Evolutionary conservation across 768 basidiomycete genomes (phyloP), one percentile per base, ranked within the genome.

Genomic region (Termitomyces sp.): DNA sequence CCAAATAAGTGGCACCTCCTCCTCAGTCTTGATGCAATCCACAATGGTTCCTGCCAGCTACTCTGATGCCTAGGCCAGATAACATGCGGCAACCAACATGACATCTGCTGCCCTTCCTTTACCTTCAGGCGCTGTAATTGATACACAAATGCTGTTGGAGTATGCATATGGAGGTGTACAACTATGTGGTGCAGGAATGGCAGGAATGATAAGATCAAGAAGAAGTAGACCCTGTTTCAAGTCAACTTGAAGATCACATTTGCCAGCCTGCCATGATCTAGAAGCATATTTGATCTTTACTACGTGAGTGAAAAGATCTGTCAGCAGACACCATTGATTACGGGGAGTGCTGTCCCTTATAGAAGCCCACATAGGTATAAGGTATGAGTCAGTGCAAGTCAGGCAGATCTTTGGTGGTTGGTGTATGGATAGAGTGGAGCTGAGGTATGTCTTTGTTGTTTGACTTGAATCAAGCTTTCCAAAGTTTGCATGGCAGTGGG

Each of bases 61-160:
- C 50, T 60, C 65, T 45, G 69, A 65, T 46, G 62, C 65, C 51
- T 60, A 69, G 12, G 66, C 56, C 53, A 69, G 54, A 59, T 69
- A 69, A 52, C 67, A 69, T 18, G 56, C 47, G 4, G 55, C 62
- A 18, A 66, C 41, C 22, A 68, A 61, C 63, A 71, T 68, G 24
- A 69, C 60, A 60, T 69, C 70, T 5, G 55, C 61, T 29, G 63
- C 60, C 2, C 58, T 57, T 10, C 62, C 62, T 0, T 52, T 44
- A n/a, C 61, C 48, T 24, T 48, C 58, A 13, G 68, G 67, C 2
- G 67, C 66, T 0, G 64, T 66, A 34, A 69, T 59, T 49, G 68
- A 56, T 6, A 68, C 61, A 5, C 65, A 52, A 2, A 62, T 62
- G 39, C 42, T 42, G 26, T 69, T 66, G n/a, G 31, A 16, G 16